A percentile compares a stretch with the other conserved stretches of the same genome.
Conservation (phyloP, 192 early-diverging fungal species). For the Haplosporangium gracile region DNA sequence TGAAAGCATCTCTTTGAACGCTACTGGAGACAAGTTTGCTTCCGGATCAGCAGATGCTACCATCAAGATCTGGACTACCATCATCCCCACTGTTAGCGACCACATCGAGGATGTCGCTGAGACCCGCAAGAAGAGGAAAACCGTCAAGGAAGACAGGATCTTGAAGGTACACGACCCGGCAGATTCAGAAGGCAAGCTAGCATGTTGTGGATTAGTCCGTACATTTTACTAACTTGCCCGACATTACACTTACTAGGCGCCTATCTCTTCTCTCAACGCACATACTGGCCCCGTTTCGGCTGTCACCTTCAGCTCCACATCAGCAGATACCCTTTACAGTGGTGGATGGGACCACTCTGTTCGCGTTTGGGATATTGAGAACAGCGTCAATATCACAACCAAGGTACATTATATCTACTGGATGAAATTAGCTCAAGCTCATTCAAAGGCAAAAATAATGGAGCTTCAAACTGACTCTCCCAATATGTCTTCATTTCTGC, state of each 20-base stretch:
- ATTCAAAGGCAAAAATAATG: neutral
- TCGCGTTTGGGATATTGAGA: conserved; percentile 90
- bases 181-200: neutral
- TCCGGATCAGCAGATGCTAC: conserved; percentile 83
- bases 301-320: conserved; percentile 71
- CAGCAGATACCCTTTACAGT: conserved; percentile 78
- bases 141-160: conserved; percentile 59
- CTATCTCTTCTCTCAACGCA: conserved; percentile 65
- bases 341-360: conserved; percentile 96
- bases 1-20: conserved; percentile 79
- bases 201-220: neutral
- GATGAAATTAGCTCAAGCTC: neutral
- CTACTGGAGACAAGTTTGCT: conserved; percentile 69
- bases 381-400: conserved; percentile 77
- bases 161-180: conserved; percentile 42
- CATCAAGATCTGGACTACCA: conserved; percentile 84
- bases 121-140: conserved; percentile 65
- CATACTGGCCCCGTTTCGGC: conserved; percentile 85
- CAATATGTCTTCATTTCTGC: neutral
- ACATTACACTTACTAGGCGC: conserved; percentile 41
- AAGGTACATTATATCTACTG: conserved; percentile 62
- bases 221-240: neutral
- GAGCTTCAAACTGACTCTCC: neutral
- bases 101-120: conserved; percentile 52
- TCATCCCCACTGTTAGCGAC: conserved; percentile 36